Percentiles rank a stretch among this genome's conserved stretches.
phyloP scores from a whole-genome alignment of 345 rosid genomes.

The Bretschneidera sinensis region DNA sequence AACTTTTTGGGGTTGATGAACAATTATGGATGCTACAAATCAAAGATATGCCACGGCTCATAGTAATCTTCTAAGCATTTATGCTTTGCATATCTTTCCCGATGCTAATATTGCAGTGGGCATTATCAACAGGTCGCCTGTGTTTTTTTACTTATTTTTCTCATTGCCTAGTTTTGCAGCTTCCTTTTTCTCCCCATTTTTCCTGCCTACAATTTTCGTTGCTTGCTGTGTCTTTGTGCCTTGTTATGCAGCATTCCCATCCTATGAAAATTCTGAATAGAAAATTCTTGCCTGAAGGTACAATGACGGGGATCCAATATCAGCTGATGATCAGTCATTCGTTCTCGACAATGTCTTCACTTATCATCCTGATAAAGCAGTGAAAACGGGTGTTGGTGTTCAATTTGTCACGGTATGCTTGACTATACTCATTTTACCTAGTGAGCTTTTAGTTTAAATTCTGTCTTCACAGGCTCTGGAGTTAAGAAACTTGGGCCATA shows the following conservation, averaged over 20 bases:
- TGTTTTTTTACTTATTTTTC: too few species aligned
- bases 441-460: not conserved
- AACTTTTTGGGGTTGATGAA: too few species aligned
- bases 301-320: slow-evolving; percentile 71
- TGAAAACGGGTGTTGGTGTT: slow-evolving; percentile 68
- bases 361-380: slow-evolving; percentile 73
- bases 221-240: not conserved
- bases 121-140: too few species aligned
- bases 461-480: not conserved
- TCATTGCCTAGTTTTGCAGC: too few species aligned
- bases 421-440: not conserved
- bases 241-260: not conserved
- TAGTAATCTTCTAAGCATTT: too few species aligned
- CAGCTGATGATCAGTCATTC: slow-evolving; percentile 59
- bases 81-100: too few species aligned
- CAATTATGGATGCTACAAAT: too few species aligned
- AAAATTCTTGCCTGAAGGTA: slow-evolving; percentile 43
- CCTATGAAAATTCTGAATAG: slow-evolving; percentile 15
- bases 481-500: not conserved
- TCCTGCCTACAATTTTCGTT: too few species aligned
- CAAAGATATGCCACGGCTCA: too few species aligned
- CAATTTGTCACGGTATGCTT: slow-evolving; percentile 63
- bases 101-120: too few species aligned
- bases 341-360: slow-evolving; percentile 58
- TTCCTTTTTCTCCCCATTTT: too few species aligned